These are phyloP conservation scores for Serpula lacrymans DNA, from an alignment of 768 basidiomycete genomes.

Conservation along the genomic window DNA sequence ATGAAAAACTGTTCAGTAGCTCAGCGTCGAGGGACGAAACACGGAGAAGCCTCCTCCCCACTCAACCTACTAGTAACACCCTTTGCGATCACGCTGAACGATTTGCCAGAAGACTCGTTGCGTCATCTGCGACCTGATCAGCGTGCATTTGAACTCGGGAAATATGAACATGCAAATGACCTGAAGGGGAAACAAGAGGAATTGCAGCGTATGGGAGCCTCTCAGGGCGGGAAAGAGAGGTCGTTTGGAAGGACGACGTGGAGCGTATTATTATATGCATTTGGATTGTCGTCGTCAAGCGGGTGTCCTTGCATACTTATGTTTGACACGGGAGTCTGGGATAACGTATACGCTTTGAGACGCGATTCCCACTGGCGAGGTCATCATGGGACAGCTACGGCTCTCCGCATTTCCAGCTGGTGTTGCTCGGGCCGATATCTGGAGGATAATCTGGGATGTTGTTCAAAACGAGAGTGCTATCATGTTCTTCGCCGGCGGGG, in stretches of 20 bases:
- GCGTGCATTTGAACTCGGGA: constrained; percentile 87
- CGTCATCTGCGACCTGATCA: constrained; percentile 86
- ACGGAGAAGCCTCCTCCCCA: constrained; percentile 76
- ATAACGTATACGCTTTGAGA: too few species aligned
- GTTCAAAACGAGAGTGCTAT: too few species aligned
- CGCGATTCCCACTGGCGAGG: not conserved
- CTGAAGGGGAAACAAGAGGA: constrained; percentile 83
- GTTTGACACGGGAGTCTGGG: too few species aligned
- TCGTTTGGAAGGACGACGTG: too few species aligned
- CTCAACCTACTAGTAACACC: constrained; percentile 98
- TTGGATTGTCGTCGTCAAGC: too few species aligned
- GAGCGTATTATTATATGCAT: too few species aligned
- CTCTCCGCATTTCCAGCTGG: constrained; percentile 9
- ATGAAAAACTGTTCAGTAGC: too few species aligned
- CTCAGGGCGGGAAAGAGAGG: too few species aligned
- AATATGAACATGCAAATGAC: constrained; percentile 79
- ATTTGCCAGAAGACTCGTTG: constrained; percentile 71
- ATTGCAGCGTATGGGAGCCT: constrained; percentile 66
- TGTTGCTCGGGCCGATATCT: constrained; percentile 4
- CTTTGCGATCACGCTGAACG: constrained; percentile 89
- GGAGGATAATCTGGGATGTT: constrained; percentile 3
- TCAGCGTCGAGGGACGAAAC: too few species aligned
- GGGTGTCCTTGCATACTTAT: too few species aligned
- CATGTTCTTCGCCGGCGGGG: too few species aligned
- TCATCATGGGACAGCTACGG: constrained; percentile 10